Conservation (phyloP, 106 monocot genomes). For the Dendrobium chrysotoxum region DNA sequence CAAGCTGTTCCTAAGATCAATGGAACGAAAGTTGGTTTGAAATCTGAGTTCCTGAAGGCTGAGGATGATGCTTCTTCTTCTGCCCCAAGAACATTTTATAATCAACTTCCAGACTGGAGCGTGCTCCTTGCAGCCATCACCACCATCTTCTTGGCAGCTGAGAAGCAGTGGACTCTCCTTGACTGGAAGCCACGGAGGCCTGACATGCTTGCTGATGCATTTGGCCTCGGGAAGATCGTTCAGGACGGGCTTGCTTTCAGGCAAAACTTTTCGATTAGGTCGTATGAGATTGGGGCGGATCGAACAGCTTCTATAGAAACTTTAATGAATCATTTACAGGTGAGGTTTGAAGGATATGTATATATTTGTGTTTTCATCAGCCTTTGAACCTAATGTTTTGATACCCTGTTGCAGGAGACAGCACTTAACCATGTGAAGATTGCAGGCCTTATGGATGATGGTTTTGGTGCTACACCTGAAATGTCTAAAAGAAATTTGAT, state of each 20-base stretch:
- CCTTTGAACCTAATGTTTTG: neutral
- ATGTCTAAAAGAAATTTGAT: constrained; percentile 82
- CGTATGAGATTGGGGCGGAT: constrained; percentile 94
- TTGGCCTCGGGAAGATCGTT: constrained; percentile 59
- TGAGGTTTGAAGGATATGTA: constrained; percentile 2
- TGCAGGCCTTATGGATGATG: constrained; percentile 74
- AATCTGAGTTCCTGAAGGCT: constrained; percentile 24
- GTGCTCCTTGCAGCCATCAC: constrained; percentile 83
- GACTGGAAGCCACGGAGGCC: constrained; percentile 85
- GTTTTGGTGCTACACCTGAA: constrained; percentile 85
- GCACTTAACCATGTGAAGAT: constrained; percentile 78
- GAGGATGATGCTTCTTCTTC: constrained; percentile 29
- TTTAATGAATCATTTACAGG: constrained; percentile 97
- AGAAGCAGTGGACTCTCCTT: constrained; percentile 78
- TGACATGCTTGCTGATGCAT: constrained; percentile 77
- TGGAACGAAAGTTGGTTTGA: constrained; percentile 23
- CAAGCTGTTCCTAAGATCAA: constrained; percentile 62
- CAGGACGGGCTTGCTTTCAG: constrained; percentile 62
- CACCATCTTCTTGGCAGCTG: constrained; percentile 76
- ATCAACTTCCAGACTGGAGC: constrained; percentile 91
- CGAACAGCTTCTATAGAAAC: constrained; percentile 89
- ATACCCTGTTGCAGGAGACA: constrained; percentile 52
- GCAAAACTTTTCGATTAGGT: constrained; percentile 82
- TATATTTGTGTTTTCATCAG: neutral
- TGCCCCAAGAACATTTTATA: constrained; percentile 72